phyloP scores from a whole-genome alignment of 2,329 filamentous ascomycete species.

The Tolypocladium amazonense region DNA sequence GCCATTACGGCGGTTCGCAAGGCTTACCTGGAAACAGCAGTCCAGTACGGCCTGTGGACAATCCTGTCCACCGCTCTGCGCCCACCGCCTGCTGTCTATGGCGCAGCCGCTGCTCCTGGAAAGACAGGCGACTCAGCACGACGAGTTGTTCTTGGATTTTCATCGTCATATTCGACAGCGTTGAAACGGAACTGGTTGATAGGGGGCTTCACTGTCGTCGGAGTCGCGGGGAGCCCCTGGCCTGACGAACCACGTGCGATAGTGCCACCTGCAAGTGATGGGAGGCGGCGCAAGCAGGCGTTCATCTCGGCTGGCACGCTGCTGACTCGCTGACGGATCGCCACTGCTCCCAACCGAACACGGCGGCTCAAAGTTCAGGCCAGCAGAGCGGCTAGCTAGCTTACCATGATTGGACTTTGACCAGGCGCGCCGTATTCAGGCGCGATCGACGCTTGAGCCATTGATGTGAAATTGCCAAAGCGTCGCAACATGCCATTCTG shows the following conservation, averaged over 20 bases:
- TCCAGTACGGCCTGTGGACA: not conserved
- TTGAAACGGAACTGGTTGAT: not conserved
- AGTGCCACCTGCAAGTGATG: not conserved
- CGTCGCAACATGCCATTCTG: not conserved
- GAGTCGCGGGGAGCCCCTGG: not conserved
- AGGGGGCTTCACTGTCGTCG: too few species aligned
- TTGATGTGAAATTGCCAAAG: not conserved
- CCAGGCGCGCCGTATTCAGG: not conserved
- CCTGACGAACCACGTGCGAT: not conserved
- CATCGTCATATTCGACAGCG: not conserved
- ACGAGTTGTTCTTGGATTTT: too few species aligned
- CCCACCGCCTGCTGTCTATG: not conserved
- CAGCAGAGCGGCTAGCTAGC: not conserved
- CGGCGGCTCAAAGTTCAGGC: constrained; percentile 8
- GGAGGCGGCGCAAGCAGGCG: not conserved
- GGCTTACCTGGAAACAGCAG: not conserved
- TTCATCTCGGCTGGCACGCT: not conserved
- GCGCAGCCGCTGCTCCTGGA: not conserved
- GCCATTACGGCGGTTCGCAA: not conserved
- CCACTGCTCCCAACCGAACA: not conserved
- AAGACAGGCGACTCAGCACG: not conserved
- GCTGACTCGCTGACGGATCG: not conserved
- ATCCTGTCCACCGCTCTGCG: not conserved
- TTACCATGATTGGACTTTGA: not conserved
- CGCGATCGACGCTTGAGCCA: not conserved